Percentiles rank a stretch among this genome's conserved stretches.
Conservation (phyloP, 768 basidiomycete genomes). For the Kwoniella bestiolae region DNA sequence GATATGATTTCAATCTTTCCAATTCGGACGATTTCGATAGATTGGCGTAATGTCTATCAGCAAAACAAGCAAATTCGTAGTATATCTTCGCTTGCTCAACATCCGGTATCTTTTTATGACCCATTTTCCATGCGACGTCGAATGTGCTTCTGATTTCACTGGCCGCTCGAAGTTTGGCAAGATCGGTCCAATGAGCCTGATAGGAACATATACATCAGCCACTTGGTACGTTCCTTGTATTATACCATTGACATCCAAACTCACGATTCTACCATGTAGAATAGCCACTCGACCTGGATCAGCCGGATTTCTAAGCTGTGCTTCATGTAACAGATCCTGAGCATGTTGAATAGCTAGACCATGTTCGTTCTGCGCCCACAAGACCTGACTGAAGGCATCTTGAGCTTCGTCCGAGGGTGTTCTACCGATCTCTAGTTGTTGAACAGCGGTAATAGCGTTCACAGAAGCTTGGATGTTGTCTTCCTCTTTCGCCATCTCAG, state of each 20-base stretch:
- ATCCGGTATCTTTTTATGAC: constrained; percentile 18
- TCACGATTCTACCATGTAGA: constrained; percentile 31
- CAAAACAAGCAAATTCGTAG: constrained; percentile 78
- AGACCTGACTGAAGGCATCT: constrained; percentile 83
- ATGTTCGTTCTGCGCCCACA: constrained; percentile 87
- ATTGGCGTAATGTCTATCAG: constrained; percentile 81
- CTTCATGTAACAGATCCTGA: constrained; percentile 21
- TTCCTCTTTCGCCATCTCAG: constrained; percentile 72
- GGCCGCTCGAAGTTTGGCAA: constrained; percentile 81
- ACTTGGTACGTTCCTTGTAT: too few species aligned
- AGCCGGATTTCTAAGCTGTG: constrained; percentile 4
- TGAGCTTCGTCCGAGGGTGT: constrained; percentile 65
- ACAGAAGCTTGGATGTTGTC: constrained; percentile 78
- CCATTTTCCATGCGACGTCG: constrained; percentile 63
- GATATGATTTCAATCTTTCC: constrained; percentile 70
- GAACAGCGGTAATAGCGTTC: constrained; percentile 80
- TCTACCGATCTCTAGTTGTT: constrained; percentile 62
- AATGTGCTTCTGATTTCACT: constrained; percentile 73
- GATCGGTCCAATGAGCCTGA: constrained; percentile 88
- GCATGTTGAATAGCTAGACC: constrained; percentile 68
- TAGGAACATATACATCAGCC: too few species aligned
- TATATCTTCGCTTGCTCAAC: constrained; percentile 26
- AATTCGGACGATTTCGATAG: constrained; percentile 72
- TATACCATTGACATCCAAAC: too few species aligned
- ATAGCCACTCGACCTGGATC: constrained; percentile 24